These are phyloP conservation scores for Lichtheimia ramosa DNA, from an alignment of 371 early-diverging fungal genomes.

Conservation along the genomic window DNA sequence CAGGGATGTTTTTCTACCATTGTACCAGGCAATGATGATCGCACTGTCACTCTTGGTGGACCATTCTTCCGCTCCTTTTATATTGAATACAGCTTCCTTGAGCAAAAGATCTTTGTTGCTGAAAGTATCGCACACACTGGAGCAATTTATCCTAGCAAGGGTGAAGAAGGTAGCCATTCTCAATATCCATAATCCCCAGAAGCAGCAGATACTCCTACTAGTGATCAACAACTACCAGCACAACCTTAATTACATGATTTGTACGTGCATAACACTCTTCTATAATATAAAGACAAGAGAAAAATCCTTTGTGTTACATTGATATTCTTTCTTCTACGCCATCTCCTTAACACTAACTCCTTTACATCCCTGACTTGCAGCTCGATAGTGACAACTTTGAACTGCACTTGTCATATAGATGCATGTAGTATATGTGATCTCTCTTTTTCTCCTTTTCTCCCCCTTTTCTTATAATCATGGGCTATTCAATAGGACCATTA, in stretches of 20 bases:
- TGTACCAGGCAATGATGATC: constrained; percentile 13
- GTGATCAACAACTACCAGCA: background rate
- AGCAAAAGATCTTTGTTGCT: constrained; percentile 15
- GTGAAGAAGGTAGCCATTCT: no score
- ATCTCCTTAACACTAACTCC: background rate
- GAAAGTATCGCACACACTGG: constrained; percentile 17
- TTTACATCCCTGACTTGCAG: background rate
- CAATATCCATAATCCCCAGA: no score
- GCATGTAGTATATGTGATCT: no score
- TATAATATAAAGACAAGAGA: no score
- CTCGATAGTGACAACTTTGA: no score
- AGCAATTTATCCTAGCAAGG: background rate
- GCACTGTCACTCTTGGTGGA: constrained; percentile 27
- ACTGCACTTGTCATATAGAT: no score
- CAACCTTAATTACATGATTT: background rate
- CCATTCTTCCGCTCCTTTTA: constrained; percentile 39
- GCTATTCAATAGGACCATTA: background rate
- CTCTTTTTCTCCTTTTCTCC: constrained; percentile 3
- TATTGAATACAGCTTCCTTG: constrained; percentile 17
- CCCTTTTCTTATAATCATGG: background rate
- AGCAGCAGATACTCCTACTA: background rate
- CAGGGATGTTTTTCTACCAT: constrained; percentile 28
- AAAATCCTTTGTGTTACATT: no score
- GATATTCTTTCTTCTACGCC: no score
- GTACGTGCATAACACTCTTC: no score